Conservation (phyloP, 176 grass and related monocot genomes). For the Puya raimondii region DNA sequence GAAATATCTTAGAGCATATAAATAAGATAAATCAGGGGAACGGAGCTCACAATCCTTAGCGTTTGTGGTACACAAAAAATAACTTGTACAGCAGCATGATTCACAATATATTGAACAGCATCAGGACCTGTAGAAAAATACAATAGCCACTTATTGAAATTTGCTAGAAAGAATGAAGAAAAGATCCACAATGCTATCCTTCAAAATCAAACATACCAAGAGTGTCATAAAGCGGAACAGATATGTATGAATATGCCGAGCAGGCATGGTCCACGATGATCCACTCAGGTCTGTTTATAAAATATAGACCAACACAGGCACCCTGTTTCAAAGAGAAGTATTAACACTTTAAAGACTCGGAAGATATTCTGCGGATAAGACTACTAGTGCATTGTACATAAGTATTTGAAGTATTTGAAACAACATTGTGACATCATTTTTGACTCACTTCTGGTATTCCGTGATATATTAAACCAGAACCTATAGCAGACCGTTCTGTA, state of each 20-base stretch:
- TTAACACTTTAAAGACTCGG: not conserved
- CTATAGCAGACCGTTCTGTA: slow-evolving; percentile 56
- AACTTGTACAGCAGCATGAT: slow-evolving; percentile 76
- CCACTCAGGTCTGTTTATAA: slow-evolving; percentile 97
- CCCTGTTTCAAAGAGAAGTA: slow-evolving; percentile 44
- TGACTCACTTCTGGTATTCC: slow-evolving; percentile 65
- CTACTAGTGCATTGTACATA: no score
- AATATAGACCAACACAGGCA: slow-evolving; percentile 80
- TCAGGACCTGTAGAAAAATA: slow-evolving; percentile 69
- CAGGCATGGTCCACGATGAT: slow-evolving; percentile 88
- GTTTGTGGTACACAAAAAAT: slow-evolving; percentile 96
- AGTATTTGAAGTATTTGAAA: no score
- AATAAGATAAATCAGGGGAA: slow-evolving; percentile 9
- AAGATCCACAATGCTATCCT: not conserved
- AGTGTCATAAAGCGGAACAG: slow-evolving; percentile 87
- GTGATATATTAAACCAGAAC: slow-evolving; percentile 74
- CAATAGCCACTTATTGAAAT: slow-evolving; percentile 1
- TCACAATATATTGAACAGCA: slow-evolving; percentile 89
- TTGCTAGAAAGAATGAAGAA: slow-evolving; percentile 1
- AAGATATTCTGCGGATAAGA: slow-evolving; percentile 4
- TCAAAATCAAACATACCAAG: slow-evolving; percentile 42
- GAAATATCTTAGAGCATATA: not conserved
- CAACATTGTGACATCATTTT: no score
- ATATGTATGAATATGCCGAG: slow-evolving; percentile 79
- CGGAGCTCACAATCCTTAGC: slow-evolving; percentile 56